Conservation (phyloP, 1,139 yeast species). For the Yamadazyma oceani region DNA sequence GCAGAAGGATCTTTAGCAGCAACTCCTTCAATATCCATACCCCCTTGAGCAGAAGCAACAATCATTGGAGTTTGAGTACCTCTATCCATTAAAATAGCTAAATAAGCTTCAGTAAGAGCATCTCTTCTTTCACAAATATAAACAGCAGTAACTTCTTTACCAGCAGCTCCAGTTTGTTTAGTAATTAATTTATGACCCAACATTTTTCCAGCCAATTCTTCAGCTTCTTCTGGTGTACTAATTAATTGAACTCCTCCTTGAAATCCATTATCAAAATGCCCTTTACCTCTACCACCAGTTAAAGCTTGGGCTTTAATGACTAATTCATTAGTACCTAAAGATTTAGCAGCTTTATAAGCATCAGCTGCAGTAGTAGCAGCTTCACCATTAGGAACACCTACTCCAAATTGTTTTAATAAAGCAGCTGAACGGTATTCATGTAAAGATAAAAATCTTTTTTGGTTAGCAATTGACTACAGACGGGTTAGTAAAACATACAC, state of each 20-base stretch:
- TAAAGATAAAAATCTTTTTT: constrained; percentile 75
- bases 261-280: constrained; percentile 92
- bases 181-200: constrained; percentile 90
- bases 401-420: constrained; percentile 75
- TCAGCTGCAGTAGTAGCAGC: constrained; percentile 91
- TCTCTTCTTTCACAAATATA: constrained; percentile 94
- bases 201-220: constrained; percentile 85
- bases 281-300: constrained; percentile 99
- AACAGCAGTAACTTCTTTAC: constrained; percentile 96
- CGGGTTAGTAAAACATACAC: constrained; percentile 8
- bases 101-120: constrained; percentile 91
- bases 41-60: constrained; percentile 97
- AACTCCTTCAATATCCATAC: constrained; percentile 99
- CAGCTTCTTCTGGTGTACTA: constrained; percentile 82
- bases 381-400: constrained; percentile 87
- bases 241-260: constrained; percentile 96
- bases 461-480: constrained; percentile 21
- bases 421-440: constrained; percentile 98
- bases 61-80: constrained; percentile 85
- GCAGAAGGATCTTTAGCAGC: constrained; percentile 91
- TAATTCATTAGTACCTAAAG: constrained; percentile 68
- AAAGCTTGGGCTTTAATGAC: constrained; percentile 98
- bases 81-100: constrained; percentile 95
- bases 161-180: constrained; percentile 97
- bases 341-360: constrained; percentile 76